phyloP scores from a whole-genome alignment of 768 basidiomycete species.

The Crepidotus variabilis region DNA sequence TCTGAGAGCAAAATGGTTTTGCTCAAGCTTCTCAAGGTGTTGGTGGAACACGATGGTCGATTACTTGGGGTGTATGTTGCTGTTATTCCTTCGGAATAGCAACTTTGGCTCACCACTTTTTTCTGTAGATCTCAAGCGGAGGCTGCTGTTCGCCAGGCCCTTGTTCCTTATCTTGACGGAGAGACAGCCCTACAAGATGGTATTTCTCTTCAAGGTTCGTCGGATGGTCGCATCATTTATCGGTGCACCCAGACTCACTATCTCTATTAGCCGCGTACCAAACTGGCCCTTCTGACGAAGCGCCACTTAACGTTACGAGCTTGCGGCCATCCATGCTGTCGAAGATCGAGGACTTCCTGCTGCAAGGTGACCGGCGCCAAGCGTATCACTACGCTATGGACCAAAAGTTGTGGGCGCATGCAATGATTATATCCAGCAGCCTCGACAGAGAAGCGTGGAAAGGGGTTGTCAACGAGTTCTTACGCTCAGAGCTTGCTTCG shows the following conservation, averaged over 20 bases:
- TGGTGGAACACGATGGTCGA: constrained; percentile 89
- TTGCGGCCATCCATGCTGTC: constrained; percentile 65
- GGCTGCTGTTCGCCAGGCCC: constrained; percentile 64
- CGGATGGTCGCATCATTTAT: not conserved
- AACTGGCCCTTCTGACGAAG: constrained; percentile 32
- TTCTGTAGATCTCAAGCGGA: constrained; percentile 62
- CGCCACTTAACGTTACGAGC: constrained; percentile 53
- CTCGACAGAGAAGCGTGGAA: constrained; percentile 94
- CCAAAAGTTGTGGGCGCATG: constrained; percentile 91
- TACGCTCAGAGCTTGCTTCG: constrained; percentile 66
- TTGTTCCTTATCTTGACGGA: constrained; percentile 55
- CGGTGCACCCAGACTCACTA: not conserved
- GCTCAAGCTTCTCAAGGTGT: constrained; percentile 66
- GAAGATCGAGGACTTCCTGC: constrained; percentile 73
- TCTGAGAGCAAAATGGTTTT: constrained; percentile 77
- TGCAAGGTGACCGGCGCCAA: constrained; percentile 79
- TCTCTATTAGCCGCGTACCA: constrained; percentile 14
- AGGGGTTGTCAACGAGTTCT: constrained; percentile 83
- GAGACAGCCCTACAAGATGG: constrained; percentile 17
- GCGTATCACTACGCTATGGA: constrained; percentile 89
- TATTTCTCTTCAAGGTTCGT: constrained; percentile 20
- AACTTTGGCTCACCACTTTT: not conserved
- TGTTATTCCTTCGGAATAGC: not conserved
- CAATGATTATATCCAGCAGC: constrained; percentile 89
- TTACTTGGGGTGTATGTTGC: constrained; percentile 76